Percentiles rank a stretch among this genome's conserved stretches.
Evolutionary conservation across 2,329 filamentous ascomycete genomes (phyloP).

Genomic region (Aureobasidium leucospermi): DNA sequence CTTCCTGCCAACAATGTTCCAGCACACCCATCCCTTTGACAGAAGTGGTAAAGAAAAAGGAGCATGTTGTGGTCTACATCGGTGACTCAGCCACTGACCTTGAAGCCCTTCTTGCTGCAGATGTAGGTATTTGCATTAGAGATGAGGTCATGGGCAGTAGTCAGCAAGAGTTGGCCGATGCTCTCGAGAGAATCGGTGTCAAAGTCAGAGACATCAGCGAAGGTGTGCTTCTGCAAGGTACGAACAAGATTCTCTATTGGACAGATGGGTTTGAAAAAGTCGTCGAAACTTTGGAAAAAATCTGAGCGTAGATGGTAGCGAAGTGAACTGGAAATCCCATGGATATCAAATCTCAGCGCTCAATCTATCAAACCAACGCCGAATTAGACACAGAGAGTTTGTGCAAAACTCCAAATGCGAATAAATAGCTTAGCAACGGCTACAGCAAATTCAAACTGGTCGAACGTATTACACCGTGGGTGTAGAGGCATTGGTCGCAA

Average conservation of each 20-base stretch:
- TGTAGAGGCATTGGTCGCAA: too few species aligned
- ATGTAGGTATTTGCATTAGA: slow-evolving; percentile 40
- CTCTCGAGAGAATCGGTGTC: slow-evolving; percentile 22
- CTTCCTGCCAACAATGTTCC: neutral
- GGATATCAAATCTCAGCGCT: too few species aligned
- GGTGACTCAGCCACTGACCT: slow-evolving; percentile 44
- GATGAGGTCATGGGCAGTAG: slow-evolving; percentile 32
- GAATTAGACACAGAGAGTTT: too few species aligned
- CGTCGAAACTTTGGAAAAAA: neutral
- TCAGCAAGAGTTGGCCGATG: slow-evolving; percentile 27
- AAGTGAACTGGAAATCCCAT: too few species aligned
- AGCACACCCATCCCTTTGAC: neutral
- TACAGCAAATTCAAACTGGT: too few species aligned
- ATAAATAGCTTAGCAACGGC: too few species aligned
- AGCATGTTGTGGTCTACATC: slow-evolving; percentile 33
- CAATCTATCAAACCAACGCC: too few species aligned
- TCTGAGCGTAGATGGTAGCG: too few species aligned
- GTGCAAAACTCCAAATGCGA: too few species aligned
- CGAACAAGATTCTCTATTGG: slow-evolving; percentile 6
- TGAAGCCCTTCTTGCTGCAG: slow-evolving; percentile 36
- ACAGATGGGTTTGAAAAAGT: neutral
- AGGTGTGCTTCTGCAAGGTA: neutral
- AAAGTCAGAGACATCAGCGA: neutral
- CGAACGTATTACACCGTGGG: too few species aligned
- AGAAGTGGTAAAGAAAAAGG: neutral